Evolutionary conservation across 768 basidiomycete species (phyloP).

Genomic region (Wakefieldia striispora): DNA sequence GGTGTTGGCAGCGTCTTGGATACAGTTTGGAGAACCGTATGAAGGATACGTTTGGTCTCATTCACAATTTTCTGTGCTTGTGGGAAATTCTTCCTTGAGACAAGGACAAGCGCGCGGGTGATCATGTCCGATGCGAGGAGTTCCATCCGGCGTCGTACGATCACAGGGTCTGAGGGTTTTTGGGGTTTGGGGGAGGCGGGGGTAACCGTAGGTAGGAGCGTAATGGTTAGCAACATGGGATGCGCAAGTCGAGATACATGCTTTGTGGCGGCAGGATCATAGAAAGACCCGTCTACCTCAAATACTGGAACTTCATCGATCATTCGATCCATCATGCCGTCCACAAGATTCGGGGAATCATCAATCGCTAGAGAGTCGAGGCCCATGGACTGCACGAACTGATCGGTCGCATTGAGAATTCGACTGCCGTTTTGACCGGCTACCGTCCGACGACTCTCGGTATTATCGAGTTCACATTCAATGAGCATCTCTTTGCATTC

Average conservation of each 20-base stretch:
- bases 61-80: constrained; percentile 89
- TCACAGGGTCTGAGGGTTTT: constrained; percentile 73
- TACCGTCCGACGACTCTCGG: constrained; percentile 38
- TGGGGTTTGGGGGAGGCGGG: constrained; percentile 35
- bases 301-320: constrained; percentile 97
- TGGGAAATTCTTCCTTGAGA: constrained; percentile 84
- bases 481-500: constrained; percentile 97
- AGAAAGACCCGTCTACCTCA: constrained; percentile 94
- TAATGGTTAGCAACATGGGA: constrained; percentile 93
- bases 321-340: constrained; percentile 95
- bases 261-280: constrained; percentile 83
- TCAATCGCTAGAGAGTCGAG: constrained; percentile 72
- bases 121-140: constrained; percentile 97
- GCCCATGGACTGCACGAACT: constrained; percentile 84
- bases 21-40: constrained; percentile 85
- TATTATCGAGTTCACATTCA: constrained; percentile 85
- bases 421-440: constrained; percentile 13
- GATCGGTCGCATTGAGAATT: constrained; percentile 78
- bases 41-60: constrained; percentile 89
- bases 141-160: constrained; percentile 95
- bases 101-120: constrained; percentile 87
- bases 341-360: constrained; percentile 68
- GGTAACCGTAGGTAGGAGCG: constrained; percentile 61
- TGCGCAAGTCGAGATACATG: constrained; percentile 86
- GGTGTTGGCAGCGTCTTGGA: constrained; percentile 69